These are phyloP conservation scores for Pseudomonodictys pantanalensis DNA, from an alignment of 495 filamentous ascomycete species.

Conservation along the genomic window DNA sequence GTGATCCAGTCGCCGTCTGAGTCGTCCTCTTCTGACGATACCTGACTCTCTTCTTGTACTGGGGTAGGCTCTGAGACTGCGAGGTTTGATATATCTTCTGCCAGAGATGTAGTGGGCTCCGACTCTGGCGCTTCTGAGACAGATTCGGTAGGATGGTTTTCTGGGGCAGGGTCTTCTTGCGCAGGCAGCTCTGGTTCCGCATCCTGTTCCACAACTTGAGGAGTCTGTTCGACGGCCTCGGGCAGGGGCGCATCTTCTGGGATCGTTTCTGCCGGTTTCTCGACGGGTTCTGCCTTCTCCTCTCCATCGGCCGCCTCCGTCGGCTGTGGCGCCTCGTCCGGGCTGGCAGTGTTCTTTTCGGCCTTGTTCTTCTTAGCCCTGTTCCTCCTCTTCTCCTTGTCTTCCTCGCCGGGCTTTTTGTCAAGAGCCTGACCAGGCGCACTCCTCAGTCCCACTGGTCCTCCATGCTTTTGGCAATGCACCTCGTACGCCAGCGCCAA, in stretches of 20 bases:
- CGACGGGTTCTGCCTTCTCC: neutral
- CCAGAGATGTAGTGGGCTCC: neutral
- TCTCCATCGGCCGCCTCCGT: neutral
- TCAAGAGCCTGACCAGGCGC: constrained; percentile 71
- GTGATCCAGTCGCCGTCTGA: constrained; percentile 90
- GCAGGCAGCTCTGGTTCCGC: neutral
- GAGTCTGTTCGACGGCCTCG: no score
- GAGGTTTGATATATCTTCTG: constrained; percentile 10
- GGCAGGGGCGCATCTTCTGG: no score
- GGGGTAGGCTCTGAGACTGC: constrained; percentile 1
- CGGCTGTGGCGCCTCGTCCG: neutral
- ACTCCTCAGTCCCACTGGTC: constrained; percentile 76
- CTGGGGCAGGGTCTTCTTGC: neutral
- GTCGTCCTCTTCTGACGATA: constrained; percentile 45
- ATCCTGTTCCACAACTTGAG: no score
- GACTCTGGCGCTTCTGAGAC: neutral
- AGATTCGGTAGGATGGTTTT: neutral
- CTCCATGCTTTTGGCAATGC: constrained; percentile 77
- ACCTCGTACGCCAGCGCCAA: constrained; percentile 89
- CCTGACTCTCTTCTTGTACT: constrained; percentile 15
- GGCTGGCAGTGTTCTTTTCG: neutral
- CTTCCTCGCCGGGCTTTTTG: constrained; percentile 63
- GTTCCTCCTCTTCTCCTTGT: constrained; percentile 15
- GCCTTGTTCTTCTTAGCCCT: neutral
- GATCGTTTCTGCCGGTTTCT: neutral